Evolutionary conservation across 2,329 filamentous ascomycete genomes (phyloP).

Genomic region (Huntiella bhutanensis): DNA sequence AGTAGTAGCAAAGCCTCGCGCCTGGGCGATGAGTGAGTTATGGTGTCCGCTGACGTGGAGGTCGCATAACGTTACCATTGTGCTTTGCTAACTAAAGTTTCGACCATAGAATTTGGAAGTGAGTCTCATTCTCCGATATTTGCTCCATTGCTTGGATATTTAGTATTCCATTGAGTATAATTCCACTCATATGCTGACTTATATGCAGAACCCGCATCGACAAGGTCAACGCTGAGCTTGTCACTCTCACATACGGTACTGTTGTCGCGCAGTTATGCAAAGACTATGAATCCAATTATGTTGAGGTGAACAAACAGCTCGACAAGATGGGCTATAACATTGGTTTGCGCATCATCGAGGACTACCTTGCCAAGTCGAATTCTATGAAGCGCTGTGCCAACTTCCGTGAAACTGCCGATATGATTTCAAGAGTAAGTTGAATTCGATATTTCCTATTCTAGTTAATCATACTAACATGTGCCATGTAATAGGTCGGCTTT

Average conservation of each 20-base stretch:
- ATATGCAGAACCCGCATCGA: constrained; percentile 65
- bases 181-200: constrained; percentile 1
- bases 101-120: constrained; percentile 69
- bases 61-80: too few relatives aligned
- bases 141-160: too few relatives aligned
- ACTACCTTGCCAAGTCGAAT: constrained; percentile 91
- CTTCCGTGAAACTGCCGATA: constrained; percentile 90
- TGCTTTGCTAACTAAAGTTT: too few relatives aligned
- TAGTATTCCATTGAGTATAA: neutral
- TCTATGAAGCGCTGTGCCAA: constrained; percentile 76
- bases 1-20: constrained; percentile 42
- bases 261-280: constrained; percentile 93
- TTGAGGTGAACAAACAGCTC: constrained; percentile 90
- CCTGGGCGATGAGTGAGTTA: constrained; percentile 40
- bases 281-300: constrained; percentile 86
- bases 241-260: constrained; percentile 92
- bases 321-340: constrained; percentile 99
- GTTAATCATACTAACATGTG: neutral
- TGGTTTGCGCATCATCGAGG: constrained; percentile 83
- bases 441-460: neutral
- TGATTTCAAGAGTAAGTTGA: constrained; percentile 66
- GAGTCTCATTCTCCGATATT: constrained; percentile 24
- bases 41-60: constrained; percentile 9
- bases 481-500: constrained; percentile 58
- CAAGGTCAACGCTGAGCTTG: constrained; percentile 94